Evolutionary conservation across 768 basidiomycete species (phyloP).

Genomic region (Pisolithus orientalis): DNA sequence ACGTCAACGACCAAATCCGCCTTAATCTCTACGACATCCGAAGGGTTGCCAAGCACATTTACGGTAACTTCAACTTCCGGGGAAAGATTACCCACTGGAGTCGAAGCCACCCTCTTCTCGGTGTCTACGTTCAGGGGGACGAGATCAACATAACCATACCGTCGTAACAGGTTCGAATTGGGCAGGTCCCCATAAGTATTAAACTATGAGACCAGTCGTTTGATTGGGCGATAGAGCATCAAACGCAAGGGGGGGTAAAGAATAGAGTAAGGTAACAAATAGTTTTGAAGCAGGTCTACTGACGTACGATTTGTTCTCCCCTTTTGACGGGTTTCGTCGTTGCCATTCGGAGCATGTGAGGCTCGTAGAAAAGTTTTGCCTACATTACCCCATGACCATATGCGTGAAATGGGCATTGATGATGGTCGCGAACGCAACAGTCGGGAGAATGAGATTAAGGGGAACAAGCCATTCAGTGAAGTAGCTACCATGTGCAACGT

Average conservation of each 20-base stretch:
- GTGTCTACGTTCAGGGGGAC: constrained; percentile 39
- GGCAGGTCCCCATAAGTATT: constrained; percentile 95
- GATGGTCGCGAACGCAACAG: neutral
- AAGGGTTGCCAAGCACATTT: constrained; percentile 55
- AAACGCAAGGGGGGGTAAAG: neutral
- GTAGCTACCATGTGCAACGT: neutral
- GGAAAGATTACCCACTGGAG: constrained; percentile 12
- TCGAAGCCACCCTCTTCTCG: constrained; percentile 6
- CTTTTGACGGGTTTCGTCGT: constrained; percentile 65
- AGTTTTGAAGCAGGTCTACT: neutral
- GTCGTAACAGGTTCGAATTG: constrained; percentile 88
- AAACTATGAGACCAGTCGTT: constrained; percentile 44
- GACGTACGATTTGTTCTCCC: constrained; percentile 83
- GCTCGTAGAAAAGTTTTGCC: constrained; percentile 85
- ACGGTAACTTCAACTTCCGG: constrained; percentile 3
- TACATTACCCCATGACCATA: constrained; percentile 23
- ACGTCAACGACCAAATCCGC: constrained; percentile 60
- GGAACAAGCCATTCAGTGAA: neutral
- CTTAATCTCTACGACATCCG: constrained; percentile 71
- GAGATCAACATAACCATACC: constrained; percentile 89
- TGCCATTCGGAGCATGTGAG: constrained; percentile 67
- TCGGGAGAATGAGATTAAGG: neutral
- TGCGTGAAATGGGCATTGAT: neutral
- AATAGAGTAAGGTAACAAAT: neutral
- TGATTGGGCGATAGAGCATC: too few relatives aligned